Conservation (phyloP, 1,284 basidiomycete species). For the Schizophyllum commune region DNA sequence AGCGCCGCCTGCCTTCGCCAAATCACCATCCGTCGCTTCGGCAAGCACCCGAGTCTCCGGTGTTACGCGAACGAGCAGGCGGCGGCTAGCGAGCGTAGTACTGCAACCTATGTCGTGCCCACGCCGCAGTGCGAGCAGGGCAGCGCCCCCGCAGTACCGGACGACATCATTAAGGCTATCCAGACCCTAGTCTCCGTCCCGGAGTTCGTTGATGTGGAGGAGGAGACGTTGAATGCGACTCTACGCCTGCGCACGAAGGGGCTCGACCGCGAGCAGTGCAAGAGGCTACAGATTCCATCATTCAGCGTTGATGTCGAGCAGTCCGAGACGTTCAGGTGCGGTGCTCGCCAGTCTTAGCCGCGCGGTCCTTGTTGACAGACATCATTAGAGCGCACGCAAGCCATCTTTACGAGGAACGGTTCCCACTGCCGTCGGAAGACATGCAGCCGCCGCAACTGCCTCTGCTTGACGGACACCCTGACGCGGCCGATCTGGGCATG, state of each 20-base stretch:
- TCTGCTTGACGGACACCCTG: conserved; percentile 43
- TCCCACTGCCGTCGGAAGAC: conserved; percentile 44
- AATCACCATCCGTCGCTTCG: conserved; percentile 40
- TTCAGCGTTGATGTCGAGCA: conserved; percentile 54
- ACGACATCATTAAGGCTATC: conserved; percentile 48
- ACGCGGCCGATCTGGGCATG: conserved; percentile 44
- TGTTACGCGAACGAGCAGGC: conserved; percentile 14
- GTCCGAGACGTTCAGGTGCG: conserved; percentile 55
- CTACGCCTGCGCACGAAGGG: conserved; percentile 54
- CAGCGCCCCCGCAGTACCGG: conserved; percentile 31
- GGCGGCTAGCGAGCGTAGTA: conserved; percentile 15
- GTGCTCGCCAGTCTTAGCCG: background rate
- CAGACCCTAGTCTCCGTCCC: conserved; percentile 58
- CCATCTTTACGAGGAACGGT: conserved; percentile 33
- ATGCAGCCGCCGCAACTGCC: conserved; percentile 57
- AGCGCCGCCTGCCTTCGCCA: conserved; percentile 26
- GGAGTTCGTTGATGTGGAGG: conserved; percentile 38
- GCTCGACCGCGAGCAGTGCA: conserved; percentile 36
- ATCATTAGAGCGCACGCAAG: conserved; percentile 28
- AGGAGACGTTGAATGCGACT: conserved; percentile 40
- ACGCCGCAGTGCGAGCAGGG: conserved; percentile 18
- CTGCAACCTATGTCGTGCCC: conserved; percentile 35
- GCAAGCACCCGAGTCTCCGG: conserved; percentile 24
- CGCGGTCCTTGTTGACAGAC: background rate
- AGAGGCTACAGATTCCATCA: conserved; percentile 43